These are phyloP conservation scores for Solanum virginianum DNA, from an alignment of 257 asterid genomes.

Conservation along the genomic window DNA sequence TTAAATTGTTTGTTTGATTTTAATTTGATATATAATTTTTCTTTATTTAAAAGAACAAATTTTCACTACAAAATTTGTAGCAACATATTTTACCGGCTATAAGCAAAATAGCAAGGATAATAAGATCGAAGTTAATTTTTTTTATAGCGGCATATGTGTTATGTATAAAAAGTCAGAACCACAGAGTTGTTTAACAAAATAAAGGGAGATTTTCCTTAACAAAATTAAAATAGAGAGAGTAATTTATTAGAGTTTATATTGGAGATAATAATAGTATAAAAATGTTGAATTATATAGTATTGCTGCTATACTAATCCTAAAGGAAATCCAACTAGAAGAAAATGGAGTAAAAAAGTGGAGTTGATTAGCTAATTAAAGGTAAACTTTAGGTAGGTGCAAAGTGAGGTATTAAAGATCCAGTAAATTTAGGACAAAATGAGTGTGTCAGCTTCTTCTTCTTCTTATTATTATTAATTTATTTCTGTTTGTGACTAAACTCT, in stretches of 20 bases:
- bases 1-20: fast-evolving
- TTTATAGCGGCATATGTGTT: too few relatives aligned
- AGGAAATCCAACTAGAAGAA: background rate
- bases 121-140: too few relatives aligned
- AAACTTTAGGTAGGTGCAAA: constrained; percentile 54
- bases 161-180: too few relatives aligned
- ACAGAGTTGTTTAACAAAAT: too few relatives aligned
- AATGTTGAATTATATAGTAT: background rate
- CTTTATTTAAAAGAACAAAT: too few relatives aligned
- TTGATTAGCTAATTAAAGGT: constrained; percentile 11
- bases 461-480: background rate
- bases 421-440: constrained; percentile 3
- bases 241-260: background rate
- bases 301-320: background rate
- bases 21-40: background rate
- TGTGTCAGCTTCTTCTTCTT: constrained; percentile 16
- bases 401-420: constrained; percentile 19
- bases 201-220: too few relatives aligned
- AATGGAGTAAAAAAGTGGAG: background rate
- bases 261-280: background rate
- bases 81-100: too few relatives aligned
- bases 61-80: too few relatives aligned
- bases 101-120: too few relatives aligned
- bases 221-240: too few relatives aligned
- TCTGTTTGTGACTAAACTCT: constrained; percentile 10